Conservation (phyloP, 1,284 basidiomycete species). For the Heterobasidion annosum region DNA sequence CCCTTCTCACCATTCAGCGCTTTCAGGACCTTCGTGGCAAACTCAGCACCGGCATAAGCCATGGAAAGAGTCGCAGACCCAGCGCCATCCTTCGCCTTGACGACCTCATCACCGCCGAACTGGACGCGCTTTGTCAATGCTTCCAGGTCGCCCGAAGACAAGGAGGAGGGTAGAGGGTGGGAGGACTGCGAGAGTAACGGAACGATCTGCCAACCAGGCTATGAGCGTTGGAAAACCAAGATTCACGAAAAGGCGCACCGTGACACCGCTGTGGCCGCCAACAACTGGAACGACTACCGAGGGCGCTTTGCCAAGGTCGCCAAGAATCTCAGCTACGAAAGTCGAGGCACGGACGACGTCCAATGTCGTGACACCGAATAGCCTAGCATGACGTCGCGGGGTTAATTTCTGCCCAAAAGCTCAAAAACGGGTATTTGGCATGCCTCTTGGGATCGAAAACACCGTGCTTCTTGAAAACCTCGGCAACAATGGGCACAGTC, state of each 20-base stretch:
- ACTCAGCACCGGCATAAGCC: conserved; percentile 74
- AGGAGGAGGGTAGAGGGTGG: conserved; percentile 52
- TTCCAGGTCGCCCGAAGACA: conserved; percentile 44
- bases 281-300: conserved; percentile 84
- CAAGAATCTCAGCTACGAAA: conserved; percentile 81
- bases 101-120: conserved; percentile 76
- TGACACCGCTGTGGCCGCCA: conserved; percentile 94
- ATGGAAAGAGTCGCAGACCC: conserved; percentile 73
- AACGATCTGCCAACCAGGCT: conserved; percentile 58
- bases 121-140: conserved; percentile 61
- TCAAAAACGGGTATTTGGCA: conserved; percentile 5
- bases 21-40: conserved; percentile 71
- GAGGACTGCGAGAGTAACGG: conserved; percentile 91
- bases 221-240: background rate
- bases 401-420: background rate
- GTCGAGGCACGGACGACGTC: conserved; percentile 97
- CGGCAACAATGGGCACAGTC: conserved; percentile 94
- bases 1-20: conserved; percentile 87
- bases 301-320: conserved; percentile 52
- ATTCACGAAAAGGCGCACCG: conserved; percentile 35
- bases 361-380: conserved; percentile 97
- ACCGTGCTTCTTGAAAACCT: conserved; percentile 89
- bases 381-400: conserved; percentile 29
- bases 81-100: conserved; percentile 75
- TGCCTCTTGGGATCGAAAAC: conserved; percentile 90